Percentiles rank a stretch among this genome's conserved stretches.
Evolutionary conservation across 2,329 filamentous ascomycete genomes (phyloP).

Genomic region (Rachicladosporium sp.): DNA sequence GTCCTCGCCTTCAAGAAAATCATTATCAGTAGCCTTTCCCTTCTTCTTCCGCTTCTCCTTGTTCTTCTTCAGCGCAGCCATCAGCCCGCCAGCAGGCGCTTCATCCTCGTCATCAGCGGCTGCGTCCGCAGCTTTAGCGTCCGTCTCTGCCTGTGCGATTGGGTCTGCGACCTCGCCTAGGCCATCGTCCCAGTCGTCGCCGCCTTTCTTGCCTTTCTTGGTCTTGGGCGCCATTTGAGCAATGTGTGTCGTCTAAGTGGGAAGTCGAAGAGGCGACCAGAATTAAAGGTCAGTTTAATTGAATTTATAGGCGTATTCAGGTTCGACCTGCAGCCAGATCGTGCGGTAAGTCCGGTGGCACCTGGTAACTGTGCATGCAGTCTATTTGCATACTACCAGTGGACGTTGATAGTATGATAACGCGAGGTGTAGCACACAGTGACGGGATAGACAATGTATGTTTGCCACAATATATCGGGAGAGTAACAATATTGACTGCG

Average conservation of each 20-base stretch:
- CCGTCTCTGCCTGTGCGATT: conserved; percentile 36
- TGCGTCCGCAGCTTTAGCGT: conserved; percentile 34
- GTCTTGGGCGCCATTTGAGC: conserved; percentile 76
- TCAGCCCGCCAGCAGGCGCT: conserved; percentile 35
- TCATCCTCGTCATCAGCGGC: conserved; percentile 39
- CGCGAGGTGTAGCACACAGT: too few relatives aligned
- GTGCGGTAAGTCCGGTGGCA: too few relatives aligned
- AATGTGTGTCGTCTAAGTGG: neutral
- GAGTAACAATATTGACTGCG: too few relatives aligned
- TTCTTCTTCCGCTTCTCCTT: conserved; percentile 79
- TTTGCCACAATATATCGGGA: too few relatives aligned
- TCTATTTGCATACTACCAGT: too few relatives aligned
- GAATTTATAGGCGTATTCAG: too few relatives aligned
- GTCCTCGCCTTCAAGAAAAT: conserved; percentile 59
- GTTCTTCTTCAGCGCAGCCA: conserved; percentile 42
- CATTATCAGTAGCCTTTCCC: conserved; percentile 54
- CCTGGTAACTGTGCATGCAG: too few relatives aligned
- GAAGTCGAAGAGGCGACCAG: too few relatives aligned
- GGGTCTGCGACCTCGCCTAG: conserved; percentile 67
- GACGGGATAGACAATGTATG: too few relatives aligned
- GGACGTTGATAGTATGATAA: too few relatives aligned
- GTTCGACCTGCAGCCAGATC: too few relatives aligned
- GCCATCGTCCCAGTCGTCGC: conserved; percentile 91
- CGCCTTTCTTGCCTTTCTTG: conserved; percentile 75
- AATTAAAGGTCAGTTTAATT: too few relatives aligned